These are phyloP conservation scores for Podospora tetraspora DNA, from an alignment of 495 filamentous ascomycete genomes.

Conservation along the genomic window DNA sequence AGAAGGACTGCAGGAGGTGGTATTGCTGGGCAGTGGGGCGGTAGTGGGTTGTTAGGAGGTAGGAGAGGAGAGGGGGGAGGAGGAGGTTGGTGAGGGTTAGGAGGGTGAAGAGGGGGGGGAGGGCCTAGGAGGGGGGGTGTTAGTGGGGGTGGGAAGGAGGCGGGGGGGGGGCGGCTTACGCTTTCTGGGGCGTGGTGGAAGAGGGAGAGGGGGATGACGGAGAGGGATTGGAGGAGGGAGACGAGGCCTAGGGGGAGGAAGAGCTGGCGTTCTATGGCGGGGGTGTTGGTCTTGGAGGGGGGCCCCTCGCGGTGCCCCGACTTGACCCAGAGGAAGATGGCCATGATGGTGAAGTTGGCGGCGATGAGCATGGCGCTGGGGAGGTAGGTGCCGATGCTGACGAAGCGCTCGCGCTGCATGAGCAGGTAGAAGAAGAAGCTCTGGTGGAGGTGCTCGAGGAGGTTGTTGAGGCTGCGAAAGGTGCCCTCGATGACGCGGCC, in stretches of 20 bases:
- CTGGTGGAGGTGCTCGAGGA: constrained; percentile 95
- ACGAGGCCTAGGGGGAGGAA: constrained; percentile 75
- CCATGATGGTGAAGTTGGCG: constrained; percentile 90
- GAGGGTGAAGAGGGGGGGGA: constrained; percentile 51
- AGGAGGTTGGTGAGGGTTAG: constrained; percentile 55
- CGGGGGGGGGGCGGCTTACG: constrained; percentile 45
- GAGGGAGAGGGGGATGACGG: constrained; percentile 77
- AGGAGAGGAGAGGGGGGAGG: constrained; percentile 55
- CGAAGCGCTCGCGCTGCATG: constrained; percentile 83
- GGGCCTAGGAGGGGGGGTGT: constrained; percentile 41
- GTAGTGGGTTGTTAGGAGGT: constrained; percentile 43
- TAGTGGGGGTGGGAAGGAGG: constrained; percentile 11
- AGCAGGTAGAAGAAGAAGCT: constrained; percentile 99
- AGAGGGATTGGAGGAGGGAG: constrained; percentile 63
- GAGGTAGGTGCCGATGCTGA: constrained; percentile 95
- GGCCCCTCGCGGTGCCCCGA: constrained; percentile 51
- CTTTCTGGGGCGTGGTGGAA: constrained; percentile 69
- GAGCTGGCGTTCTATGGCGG: constrained; percentile 61
- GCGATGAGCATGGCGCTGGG: constrained; percentile 96
- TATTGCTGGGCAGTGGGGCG: constrained; percentile 62
- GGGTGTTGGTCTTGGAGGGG: constrained; percentile 6
- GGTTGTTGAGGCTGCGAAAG: constrained; percentile 88
- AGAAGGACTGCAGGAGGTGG: constrained; percentile 81
- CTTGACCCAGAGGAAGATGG: constrained; percentile 85
- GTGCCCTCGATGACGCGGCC: constrained; percentile 84